Evolutionary conservation across 1,284 basidiomycete species (phyloP), one percentile per base, ranked within the genome.

Genomic region (Ceratobasidium sp.): DNA sequence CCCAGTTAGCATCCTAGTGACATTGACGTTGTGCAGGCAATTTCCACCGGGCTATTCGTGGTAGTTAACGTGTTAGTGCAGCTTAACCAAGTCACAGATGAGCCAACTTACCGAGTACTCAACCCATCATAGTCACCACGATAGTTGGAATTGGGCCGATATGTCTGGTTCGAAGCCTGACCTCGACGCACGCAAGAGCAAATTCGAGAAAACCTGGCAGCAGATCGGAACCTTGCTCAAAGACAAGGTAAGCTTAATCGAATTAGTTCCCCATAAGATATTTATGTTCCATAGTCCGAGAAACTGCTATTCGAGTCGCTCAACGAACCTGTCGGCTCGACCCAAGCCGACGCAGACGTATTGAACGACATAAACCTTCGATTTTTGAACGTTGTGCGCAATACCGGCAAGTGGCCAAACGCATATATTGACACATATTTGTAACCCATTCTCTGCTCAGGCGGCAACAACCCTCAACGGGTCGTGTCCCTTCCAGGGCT

Each of bases 111-210:
- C 22, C 48, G n/a, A 59, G 6, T 3, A n/a, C 31, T 33, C 24
- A 33, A 60, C 50, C 36, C 33, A 36, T 22, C 41, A 47, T 57
- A 74, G 73, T 14, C 75, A 76, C 44, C 75, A 76, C 71, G 75
- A 76, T 45, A 69, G 64, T 24, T 76, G 75, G 75, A 33, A 76
- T 7, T 76, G 75, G 75, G 67, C 62, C 3, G 62, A 76, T 60
- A 64, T 73, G 33, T 53, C 56, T 41, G 66, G 66, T 31, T 19
- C 36, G 5, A 54, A 54, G n/a, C 33, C 53, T 15, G 64, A 65
- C 27, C n/a, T 60, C 29, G 62, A 71, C 27, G 33, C 48, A 44
- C 59, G 53, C n/a, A 65, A 76, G 44, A 44, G 33, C 57, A 76
- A 76, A 33, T 76, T 76, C 54, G 75, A 76, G 51, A 65, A 56